These are phyloP conservation scores for Hypocreales sp. DNA, from an alignment of 2,329 filamentous ascomycete genomes.

Conservation along the genomic window DNA sequence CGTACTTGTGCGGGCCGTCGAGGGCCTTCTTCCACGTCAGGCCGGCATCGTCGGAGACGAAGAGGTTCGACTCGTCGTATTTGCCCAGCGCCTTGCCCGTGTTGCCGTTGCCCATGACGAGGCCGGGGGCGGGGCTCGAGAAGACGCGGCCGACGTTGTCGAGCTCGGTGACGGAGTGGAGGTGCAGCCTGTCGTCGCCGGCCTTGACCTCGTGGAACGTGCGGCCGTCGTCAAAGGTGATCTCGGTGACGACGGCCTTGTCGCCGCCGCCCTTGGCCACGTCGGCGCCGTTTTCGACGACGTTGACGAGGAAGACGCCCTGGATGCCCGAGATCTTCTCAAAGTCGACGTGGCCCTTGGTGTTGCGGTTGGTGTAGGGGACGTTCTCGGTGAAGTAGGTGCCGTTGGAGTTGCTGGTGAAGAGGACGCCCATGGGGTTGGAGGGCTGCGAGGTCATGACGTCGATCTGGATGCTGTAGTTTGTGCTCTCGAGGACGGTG, in stretches of 20 bases:
- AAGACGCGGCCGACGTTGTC: constrained; percentile 75
- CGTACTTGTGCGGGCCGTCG: constrained; percentile 81
- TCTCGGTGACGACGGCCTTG: constrained; percentile 63
- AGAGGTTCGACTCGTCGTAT: constrained; percentile 65
- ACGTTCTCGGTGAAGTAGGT: constrained; percentile 90
- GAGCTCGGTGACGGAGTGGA: constrained; percentile 83
- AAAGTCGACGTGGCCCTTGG: constrained; percentile 70
- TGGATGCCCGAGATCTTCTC: constrained; percentile 88
- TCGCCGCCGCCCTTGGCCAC: constrained; percentile 37
- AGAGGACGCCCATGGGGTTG: constrained; percentile 69
- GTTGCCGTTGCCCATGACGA: constrained; percentile 91
- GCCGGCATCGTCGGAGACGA: constrained; percentile 82
- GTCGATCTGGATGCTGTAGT: constrained; percentile 95
- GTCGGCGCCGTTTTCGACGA: constrained; percentile 72
- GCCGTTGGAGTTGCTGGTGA: constrained; percentile 94
- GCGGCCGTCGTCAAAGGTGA: constrained; percentile 91
- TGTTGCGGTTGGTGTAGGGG: constrained; percentile 80
- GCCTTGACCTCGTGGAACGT: constrained; percentile 63
- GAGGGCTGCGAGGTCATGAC: constrained; percentile 57
- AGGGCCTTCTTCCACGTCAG: constrained; percentile 64
- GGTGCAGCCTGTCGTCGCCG: constrained; percentile 56
- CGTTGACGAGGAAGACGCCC: constrained; percentile 81
- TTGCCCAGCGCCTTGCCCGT: constrained; percentile 57
- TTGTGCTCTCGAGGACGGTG: constrained; percentile 87
- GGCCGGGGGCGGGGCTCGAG: constrained; percentile 81